A percentile compares a stretch with the other conserved stretches of the same genome.
phyloP scores from a whole-genome alignment of 352 stramenopile genomes.

The Phytophthora hybrid region DNA sequence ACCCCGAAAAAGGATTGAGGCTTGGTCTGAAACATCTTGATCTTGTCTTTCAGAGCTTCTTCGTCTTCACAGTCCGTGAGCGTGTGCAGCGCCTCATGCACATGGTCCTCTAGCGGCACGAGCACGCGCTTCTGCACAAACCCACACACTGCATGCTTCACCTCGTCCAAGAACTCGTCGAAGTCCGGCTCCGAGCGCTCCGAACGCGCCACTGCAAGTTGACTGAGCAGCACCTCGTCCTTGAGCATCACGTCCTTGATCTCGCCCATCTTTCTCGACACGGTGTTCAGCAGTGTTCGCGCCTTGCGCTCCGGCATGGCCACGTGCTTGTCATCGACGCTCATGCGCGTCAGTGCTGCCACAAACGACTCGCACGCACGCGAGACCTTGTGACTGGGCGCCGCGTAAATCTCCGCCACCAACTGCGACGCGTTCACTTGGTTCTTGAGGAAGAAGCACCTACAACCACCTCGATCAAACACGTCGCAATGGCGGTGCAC shows the following conservation, averaged over 20 bases:
- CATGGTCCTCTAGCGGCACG: slow-evolving; percentile 68
- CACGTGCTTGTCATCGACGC: slow-evolving; percentile 46
- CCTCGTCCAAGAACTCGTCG: slow-evolving; percentile 69
- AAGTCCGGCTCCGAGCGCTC: slow-evolving; percentile 55
- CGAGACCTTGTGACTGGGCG: slow-evolving; percentile 40
- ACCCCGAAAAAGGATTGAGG: slow-evolving; percentile 66
- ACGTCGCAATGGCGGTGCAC: slow-evolving; percentile 58
- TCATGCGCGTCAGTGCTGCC: slow-evolving; percentile 45
- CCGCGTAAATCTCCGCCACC: slow-evolving; percentile 53
- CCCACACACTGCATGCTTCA: slow-evolving; percentile 59
- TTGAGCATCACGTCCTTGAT: slow-evolving; percentile 59
- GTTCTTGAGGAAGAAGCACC: slow-evolving; percentile 48
- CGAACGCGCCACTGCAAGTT: slow-evolving; percentile 41
- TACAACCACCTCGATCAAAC: slow-evolving; percentile 49
- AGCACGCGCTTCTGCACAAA: slow-evolving; percentile 65
- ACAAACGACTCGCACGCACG: slow-evolving; percentile 53
- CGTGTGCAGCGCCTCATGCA: slow-evolving; percentile 64
- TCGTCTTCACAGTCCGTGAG: slow-evolving; percentile 62
- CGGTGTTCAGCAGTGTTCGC: slow-evolving; percentile 53
- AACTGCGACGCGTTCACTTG: slow-evolving; percentile 55
- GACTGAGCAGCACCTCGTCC: slow-evolving; percentile 46
- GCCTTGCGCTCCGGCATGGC: slow-evolving; percentile 55
- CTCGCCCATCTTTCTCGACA: slow-evolving; percentile 62
- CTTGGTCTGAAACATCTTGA: slow-evolving; percentile 63
- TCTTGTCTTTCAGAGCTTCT: slow-evolving; percentile 54